Evolutionary conservation across 306 rosid species (phyloP), one percentile per base, ranked within the genome.

Genomic region (Malus sieversii): DNA sequence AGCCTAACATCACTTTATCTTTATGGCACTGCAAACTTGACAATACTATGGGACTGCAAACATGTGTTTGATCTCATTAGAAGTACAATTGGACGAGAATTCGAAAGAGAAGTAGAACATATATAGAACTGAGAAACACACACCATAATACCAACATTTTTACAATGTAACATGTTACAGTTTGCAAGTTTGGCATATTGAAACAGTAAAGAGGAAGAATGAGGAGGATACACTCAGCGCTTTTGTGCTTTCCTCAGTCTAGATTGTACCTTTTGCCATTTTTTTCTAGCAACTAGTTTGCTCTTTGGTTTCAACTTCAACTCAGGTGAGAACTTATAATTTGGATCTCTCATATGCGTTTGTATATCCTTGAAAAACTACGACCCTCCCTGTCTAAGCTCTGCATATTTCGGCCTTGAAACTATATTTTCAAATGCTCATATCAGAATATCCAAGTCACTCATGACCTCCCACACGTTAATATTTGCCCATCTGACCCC

Each of bases 401-500:
- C 91, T 80, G 80, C 85, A 78, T 90, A 87, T 59, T 93, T 93
- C 27, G 96, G 95, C 68, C 96, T 91, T 1, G 90, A 89, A 65
- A 93, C 95, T 73, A 93, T 85, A 71, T 90, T 89, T 77, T 90
- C 96, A 70, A 90, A 93, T 68, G 98, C 95, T 66, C 95, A 93
- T 64, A 90, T 86, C 10, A 93, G 82, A 81, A 90, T 90, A 80
- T 90, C 91, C 52, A 87, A 1, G 84, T 93, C 96, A 85, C 91
- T 89, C 91, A 90, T 93, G 71, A 90, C 85, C 87, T 90, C 93
- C 95, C 96, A 90, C 74, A 74, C 85, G 79, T 93, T 90, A 30
- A 84, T 82, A 73, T 88, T 30, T 91, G 84, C 45, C 98, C 96
- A 30, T 93, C 95, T 27, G 98, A 93, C 58, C 98, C 95, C 78